These are phyloP conservation scores for Triticum aestivum DNA, from an alignment of 176 grass and related monocot genomes.

Conservation along the genomic window DNA sequence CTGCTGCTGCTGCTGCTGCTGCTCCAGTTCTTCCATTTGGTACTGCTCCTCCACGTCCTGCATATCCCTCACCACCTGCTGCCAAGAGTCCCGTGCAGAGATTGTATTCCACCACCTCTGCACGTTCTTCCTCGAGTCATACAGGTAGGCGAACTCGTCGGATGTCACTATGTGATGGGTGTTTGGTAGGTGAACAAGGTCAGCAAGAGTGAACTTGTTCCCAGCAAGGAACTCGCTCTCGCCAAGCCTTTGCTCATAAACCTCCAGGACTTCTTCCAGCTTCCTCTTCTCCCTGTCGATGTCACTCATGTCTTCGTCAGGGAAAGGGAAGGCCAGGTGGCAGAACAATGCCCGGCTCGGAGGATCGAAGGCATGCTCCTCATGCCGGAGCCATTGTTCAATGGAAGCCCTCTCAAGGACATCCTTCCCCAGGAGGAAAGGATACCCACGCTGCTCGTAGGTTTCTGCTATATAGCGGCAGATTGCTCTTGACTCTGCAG, in stretches of 20 bases:
- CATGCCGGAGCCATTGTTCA: constrained; percentile 92
- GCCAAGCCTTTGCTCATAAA: constrained; percentile 71
- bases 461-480: constrained; percentile 73
- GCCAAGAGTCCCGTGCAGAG: constrained; percentile 57
- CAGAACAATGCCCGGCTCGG: constrained; percentile 73
- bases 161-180: constrained; percentile 54
- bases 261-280: constrained; percentile 71
- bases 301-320: constrained; percentile 15
- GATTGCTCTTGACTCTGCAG: constrained; percentile 86
- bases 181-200: constrained; percentile 77
- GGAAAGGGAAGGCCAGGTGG: constrained; percentile 58
- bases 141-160: constrained; percentile 45
- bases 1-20: neutral
- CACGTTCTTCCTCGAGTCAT: constrained; percentile 78
- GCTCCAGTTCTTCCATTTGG: constrained; percentile 32
- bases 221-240: constrained; percentile 64
- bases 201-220: constrained; percentile 78
- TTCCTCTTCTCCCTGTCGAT: constrained; percentile 39
- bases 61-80: constrained; percentile 48
- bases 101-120: constrained; percentile 74
- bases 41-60: constrained; percentile 35
- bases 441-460: constrained; percentile 56
- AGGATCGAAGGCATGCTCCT: constrained; percentile 90
- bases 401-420: constrained; percentile 86
- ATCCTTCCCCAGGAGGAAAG: constrained; percentile 79